Base-by-base conservation (phyloP, 805 yeast species). In the Barnettozyma botsteinii region DNA sequence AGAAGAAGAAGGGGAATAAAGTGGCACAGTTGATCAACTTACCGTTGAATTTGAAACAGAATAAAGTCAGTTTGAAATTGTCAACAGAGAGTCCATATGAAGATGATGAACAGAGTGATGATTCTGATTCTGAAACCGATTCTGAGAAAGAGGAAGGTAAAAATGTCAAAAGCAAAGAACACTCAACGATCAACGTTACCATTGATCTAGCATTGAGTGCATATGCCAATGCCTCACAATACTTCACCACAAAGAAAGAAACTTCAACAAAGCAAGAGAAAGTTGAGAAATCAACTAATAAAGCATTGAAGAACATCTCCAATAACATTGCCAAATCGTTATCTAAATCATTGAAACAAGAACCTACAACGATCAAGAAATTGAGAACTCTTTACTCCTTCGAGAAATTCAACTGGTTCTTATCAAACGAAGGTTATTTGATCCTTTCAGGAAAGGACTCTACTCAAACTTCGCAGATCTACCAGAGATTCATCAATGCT, bases 371-470 rank as follows among this genome's bases (percentile, higher is more conserved):
- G 5, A 59, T 70, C 26, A 79, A 75, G 46, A 77, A 74, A 28
- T 65, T 84, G 24, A 72, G 97, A 34, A 69, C 75, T 5, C 87
- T 86, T 34, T 81, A 69, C 56, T 89, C 96, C 85, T 93, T 93
- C 65, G 98, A 93, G 57, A 93, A 91, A 60, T 91, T 81, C 60
- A 78, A 72, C 54, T 93, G 98, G 98, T 93, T 93, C 55, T 68
- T 89, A n/a, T 76, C 96, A 0, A 79, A 81, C 49, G 98, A 91
- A 56, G 89, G 93, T 0, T 88, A 84, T 55, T 64, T 93, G 36
- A 84, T 94, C 43, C 61, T 93, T 40, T 87, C 89, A 34, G 98
- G 97, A 2, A 77, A 87, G 47, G 96, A 93, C 56, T 74, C 70
- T 18, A 59, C 75, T 5, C 98, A 91, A 57, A 71, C 77, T 5